Base-by-base conservation (phyloP, 2,329 filamentous ascomycete genomes). In the Microsporum ferrugineum region DNA sequence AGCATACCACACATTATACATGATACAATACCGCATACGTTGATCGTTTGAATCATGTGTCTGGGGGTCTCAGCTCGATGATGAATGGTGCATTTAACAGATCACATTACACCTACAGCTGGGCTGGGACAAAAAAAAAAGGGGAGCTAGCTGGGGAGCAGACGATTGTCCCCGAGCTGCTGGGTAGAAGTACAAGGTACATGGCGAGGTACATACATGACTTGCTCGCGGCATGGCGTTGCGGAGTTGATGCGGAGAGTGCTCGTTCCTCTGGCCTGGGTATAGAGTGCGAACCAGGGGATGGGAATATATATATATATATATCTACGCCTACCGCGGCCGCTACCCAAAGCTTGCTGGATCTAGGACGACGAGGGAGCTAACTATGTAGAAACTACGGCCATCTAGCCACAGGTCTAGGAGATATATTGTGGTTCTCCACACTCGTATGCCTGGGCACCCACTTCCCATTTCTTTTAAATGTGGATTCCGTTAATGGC, bases 71-170 rank as follows among this genome's bases (percentile, higher is more conserved):
- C 51, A 55, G 51, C 51, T 55, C 31, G 33, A 55, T 6, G 51
- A 17, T 31, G 51, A 10, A 14, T 5, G 43, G 43, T 23, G 51
- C 27, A 38, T 34, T 55, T 17, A 36, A 34, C 12, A n/a, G 51
- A 55, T 55, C 51, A 55, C 51, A 55, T 51, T 51, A 51, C 45
- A 51, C 7, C 8, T n/a, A 51, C 45, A 51, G 45, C 45, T 51
- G 45, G 45, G 14, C 45, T 31, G 23, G 45, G 10, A 27, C 39
- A 23, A n/a, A n/a, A 43, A n/a, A 23, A n/a, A 43, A 7, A 43
- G n/a, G 39, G 39, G 8, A 43, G 39, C 5, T 14, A 43, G 39
- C 39, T 43, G n/a, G 14, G 14, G 39, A 5, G 6, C 39, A n/a
- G 39, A 43, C 14, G 7, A 23, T 31, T 27, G 45, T 14, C 29